Percentiles rank a stretch among this genome's conserved stretches.
These are phyloP conservation scores for Malassezia caprae DNA, from an alignment of 1,284 basidiomycete species.

Conservation along the genomic window DNA sequence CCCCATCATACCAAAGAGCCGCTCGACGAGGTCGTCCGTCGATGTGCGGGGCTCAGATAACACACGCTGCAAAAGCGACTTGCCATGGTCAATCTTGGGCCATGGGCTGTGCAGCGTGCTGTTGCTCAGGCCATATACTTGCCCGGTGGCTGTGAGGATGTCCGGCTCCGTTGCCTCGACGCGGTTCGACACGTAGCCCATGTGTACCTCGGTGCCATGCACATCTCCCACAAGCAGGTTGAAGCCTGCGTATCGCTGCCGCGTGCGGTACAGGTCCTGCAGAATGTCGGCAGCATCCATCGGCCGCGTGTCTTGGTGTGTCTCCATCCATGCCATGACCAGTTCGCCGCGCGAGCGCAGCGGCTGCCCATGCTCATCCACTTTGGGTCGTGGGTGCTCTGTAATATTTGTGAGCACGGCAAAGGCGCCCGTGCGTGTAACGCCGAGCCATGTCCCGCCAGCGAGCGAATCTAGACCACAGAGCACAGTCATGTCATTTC, in stretches of 20 bases:
- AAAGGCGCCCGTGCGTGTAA: conserved; percentile 5
- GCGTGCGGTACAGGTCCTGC: not conserved
- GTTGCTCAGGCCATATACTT: conserved; percentile 9
- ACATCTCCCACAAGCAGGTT: conserved; percentile 6
- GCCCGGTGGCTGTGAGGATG: not conserved
- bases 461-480: conserved; percentile 7
- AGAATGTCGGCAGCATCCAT: not conserved
- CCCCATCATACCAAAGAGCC: conserved; percentile 6
- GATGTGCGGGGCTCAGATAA: not conserved
- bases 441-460: conserved; percentile 15
- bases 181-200: conserved; percentile 14
- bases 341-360: conserved; percentile 11
- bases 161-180: not conserved
- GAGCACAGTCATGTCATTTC: not conserved
- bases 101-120: conserved; percentile 9
- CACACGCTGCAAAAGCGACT: not conserved
- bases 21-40: not conserved
- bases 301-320: not conserved
- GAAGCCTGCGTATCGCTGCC: conserved; percentile 2
- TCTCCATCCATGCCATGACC: conserved; percentile 4
- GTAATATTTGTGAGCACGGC: conserved; percentile 9
- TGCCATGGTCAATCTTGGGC: conserved; percentile 6
- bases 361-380: not conserved
- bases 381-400: not conserved
- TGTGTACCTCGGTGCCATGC: not conserved